These are phyloP conservation scores for Serendipita sp. DNA, from an alignment of 768 basidiomycete genomes.

Conservation along the genomic window DNA sequence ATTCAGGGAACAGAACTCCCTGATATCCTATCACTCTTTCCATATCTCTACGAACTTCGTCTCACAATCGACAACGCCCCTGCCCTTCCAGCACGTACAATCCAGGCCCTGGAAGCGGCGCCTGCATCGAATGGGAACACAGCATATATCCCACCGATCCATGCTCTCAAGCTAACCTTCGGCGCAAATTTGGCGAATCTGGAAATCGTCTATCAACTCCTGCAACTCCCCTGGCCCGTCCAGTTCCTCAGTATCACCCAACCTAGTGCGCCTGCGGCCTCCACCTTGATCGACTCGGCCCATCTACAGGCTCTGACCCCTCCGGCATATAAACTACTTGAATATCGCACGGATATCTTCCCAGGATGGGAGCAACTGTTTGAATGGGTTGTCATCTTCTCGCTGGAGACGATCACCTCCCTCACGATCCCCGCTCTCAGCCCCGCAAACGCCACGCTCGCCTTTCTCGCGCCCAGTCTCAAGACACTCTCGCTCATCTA, in stretches of 20 bases:
- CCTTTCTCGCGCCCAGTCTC: not conserved
- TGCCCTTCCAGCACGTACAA: not conserved
- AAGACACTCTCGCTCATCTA: not conserved
- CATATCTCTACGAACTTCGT: slow-evolving; percentile 3
- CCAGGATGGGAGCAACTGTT: not conserved
- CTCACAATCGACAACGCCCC: not conserved
- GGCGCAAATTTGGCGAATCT: not conserved
- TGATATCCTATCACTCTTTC: not conserved
- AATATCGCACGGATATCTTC: not conserved
- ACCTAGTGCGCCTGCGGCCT: not conserved
- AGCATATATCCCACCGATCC: not conserved
- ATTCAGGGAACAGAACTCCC: slow-evolving; percentile 2
- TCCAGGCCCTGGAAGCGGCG: not conserved
- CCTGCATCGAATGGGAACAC: not conserved
- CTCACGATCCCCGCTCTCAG: not conserved
- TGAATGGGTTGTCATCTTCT: slow-evolving; percentile 1
- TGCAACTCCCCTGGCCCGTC: not conserved
- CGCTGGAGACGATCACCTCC: not conserved
- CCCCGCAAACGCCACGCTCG: not conserved
- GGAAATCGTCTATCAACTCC: not conserved
- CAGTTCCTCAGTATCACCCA: slow-evolving; percentile 5
- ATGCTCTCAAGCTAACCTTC: not conserved
- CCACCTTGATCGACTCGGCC: not conserved
- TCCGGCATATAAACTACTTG: not conserved
- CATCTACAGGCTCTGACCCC: not conserved